phyloP scores from a whole-genome alignment of 73 alveolate species.

The Halteria grandinella region DNA sequence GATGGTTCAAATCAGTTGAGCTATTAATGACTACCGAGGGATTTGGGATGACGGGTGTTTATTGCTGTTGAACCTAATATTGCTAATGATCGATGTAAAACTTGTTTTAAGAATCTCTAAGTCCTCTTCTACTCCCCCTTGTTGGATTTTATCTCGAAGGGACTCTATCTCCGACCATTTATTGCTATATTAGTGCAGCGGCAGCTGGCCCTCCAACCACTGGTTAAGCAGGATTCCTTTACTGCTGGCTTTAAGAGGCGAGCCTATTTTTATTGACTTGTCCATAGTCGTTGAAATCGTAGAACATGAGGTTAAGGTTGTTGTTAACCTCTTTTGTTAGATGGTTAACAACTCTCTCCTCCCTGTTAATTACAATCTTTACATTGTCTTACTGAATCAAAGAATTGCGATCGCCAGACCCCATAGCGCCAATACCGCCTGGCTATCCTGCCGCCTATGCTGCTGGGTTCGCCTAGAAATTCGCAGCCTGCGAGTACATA shows the following conservation, averaged over 20 bases:
- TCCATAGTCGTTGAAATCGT: constrained; percentile 34
- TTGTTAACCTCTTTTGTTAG: constrained; percentile 30
- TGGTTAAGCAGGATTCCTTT: background rate
- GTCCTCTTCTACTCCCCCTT: constrained; percentile 32
- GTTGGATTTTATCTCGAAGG: constrained; percentile 31
- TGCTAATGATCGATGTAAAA: constrained; percentile 15
- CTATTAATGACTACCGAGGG: background rate
- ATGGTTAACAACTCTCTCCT: constrained; percentile 20
- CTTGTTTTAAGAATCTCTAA: constrained; percentile 12
- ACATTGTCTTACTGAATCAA: too few relatives aligned
- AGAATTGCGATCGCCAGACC: constrained; percentile 11
- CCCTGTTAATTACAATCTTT: constrained; percentile 22
- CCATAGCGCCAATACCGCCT: background rate
- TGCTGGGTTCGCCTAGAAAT: constrained; percentile 2
- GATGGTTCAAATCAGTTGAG: constrained; percentile 5
- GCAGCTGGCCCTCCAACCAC: background rate
- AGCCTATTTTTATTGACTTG: background rate
- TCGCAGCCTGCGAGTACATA: background rate
- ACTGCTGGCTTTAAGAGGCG: background rate
- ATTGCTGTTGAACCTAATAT: too few relatives aligned
- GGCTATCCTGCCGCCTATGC: background rate
- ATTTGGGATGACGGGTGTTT: too few relatives aligned
- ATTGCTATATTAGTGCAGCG: too few relatives aligned
- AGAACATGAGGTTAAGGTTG: constrained; percentile 25
- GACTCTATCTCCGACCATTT: constrained; percentile 19